Percentiles rank a stretch among this genome's conserved stretches.
Conservation (phyloP, 1,284 basidiomycete genomes). For the Schizophyllum commune region DNA sequence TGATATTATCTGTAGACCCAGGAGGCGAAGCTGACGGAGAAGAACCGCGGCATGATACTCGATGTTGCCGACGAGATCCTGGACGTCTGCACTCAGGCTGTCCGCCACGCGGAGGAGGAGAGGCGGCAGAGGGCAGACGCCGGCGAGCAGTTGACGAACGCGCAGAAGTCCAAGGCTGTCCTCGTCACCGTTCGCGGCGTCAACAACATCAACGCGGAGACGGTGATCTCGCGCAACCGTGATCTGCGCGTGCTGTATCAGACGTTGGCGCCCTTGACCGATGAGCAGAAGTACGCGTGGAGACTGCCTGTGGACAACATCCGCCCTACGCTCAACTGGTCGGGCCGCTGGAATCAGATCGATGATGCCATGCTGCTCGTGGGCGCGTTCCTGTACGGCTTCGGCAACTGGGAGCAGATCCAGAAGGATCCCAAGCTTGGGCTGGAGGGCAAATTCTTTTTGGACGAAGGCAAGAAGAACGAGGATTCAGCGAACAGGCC, state of each 20-base stretch:
- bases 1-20: conserved; percentile 52
- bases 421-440: conserved; percentile 81
- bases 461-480: conserved; percentile 93
- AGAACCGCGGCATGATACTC: conserved; percentile 90
- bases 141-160: conserved; percentile 80
- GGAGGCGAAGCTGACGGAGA: conserved; percentile 91
- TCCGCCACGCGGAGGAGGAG: conserved; percentile 78
- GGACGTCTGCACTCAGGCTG: conserved; percentile 75
- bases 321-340: conserved; percentile 93
- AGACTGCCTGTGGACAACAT: conserved; percentile 86
- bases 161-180: conserved; percentile 92
- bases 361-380: conserved; percentile 94
- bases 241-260: conserved; percentile 88
- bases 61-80: conserved; percentile 93
- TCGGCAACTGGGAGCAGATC: conserved; percentile 97
- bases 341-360: conserved; percentile 87
- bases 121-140: conserved; percentile 70
- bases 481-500: conserved; percentile 73
- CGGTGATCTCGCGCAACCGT: conserved; percentile 83
- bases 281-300: conserved; percentile 78
- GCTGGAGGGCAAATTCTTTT: conserved; percentile 91
- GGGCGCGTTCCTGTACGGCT: conserved; percentile 90
- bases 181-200: conserved; percentile 88
- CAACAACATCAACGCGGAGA: conserved; percentile 95
- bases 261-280: conserved; percentile 65